A percentile compares a stretch with the other conserved stretches of the same genome.
Conservation (phyloP, 2,329 filamentous ascomycete species). For the Alternaria brassicae region DNA sequence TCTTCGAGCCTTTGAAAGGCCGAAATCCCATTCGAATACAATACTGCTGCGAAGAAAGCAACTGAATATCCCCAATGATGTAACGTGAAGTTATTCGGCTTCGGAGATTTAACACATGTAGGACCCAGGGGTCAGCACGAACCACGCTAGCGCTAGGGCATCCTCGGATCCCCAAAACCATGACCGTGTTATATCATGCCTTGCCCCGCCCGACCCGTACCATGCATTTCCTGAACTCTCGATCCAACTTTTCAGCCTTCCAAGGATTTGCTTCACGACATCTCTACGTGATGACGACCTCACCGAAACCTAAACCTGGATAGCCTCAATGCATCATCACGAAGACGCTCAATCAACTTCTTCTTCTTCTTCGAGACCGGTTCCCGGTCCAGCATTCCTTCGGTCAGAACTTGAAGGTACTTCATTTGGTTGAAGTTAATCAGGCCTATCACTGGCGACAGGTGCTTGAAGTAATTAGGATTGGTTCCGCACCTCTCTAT, state of each 20-base stretch:
- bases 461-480: background rate
- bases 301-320: background rate
- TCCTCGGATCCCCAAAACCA: slow-evolving; percentile 16
- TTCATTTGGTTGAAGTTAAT: background rate
- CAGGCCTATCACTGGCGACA: background rate
- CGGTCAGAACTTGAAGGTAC: background rate
- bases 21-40: background rate
- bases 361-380: background rate
- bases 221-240: background rate
- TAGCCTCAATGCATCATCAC: background rate
- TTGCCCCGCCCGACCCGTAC: background rate
- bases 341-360: background rate
- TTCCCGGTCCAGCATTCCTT: background rate
- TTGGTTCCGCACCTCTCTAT: background rate
- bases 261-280: background rate
- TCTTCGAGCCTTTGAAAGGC: background rate
- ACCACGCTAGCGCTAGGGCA: slow-evolving; percentile 12
- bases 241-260: background rate
- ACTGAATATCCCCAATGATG: background rate
- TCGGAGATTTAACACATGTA: slow-evolving; percentile 9
- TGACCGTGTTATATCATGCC: slow-evolving; percentile 13
- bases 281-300: background rate
- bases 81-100: background rate
- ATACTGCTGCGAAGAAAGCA: background rate
- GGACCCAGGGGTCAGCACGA: slow-evolving; percentile 17